Evolutionary conservation across 805 yeast species (phyloP), one percentile per base, ranked within the genome.

Genomic region (Yamadazyma scolyti): DNA sequence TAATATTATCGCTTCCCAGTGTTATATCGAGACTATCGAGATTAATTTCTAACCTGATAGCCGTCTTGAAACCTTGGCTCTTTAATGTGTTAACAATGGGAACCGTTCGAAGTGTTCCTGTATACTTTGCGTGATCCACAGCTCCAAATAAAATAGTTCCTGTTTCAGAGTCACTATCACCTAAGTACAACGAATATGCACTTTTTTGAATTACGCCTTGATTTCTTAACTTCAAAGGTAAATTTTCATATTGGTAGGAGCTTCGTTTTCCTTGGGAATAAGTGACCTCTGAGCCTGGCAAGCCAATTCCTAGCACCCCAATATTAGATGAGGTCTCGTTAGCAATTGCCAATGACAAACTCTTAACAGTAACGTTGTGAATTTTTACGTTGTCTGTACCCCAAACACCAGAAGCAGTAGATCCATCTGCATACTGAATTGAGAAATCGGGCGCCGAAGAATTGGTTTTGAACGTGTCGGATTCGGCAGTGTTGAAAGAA

Each of bases 251-350:
- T 24, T 38, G 40, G 47, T 61, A 58, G 3, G 29, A 8, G 17
- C 20, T 20, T 5, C 17, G 8, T 13, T 6, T 16, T 8, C 37
- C 37, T 18, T 31, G 31, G 5, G 42, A 36, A 43, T 48, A 54
- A 1, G 90, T 82, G 3, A 75, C 65, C 54, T 88, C 95, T 33
- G 83, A 65, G 9, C 77, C 82, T 4, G 74, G 58, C 30, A 82
- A 64, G 8, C 93, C 90, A 40, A 84, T 75, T 16, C 89, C 88
- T 24, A 84, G 56, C 16, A 85, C 90, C 34, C 94, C 90, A 36
- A 71, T 58, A 6, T 75, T 54, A 3, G 89, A 77, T 39, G 77
- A 75, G 2, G 86, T 73, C 20, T 56, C 53, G 48, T 76, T 75
- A 3, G 84, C 94, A 15, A 87, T 76, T 2, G 94, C 96, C 53